Conservation (phyloP, 805 yeast genomes). For the Lachancea cidri region DNA sequence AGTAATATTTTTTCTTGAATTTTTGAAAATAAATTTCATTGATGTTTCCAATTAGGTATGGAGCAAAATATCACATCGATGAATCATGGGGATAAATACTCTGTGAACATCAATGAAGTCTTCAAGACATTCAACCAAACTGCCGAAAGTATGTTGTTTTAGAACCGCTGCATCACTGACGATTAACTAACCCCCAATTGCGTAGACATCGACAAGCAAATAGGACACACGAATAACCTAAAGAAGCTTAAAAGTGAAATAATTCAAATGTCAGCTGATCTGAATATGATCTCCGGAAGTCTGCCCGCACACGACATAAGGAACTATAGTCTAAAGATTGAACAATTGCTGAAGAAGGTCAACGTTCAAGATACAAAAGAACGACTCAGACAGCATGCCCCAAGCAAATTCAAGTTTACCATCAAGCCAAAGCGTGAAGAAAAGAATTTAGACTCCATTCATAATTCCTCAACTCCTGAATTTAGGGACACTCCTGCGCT, state of each 20-base stretch:
- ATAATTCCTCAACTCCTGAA: no score
- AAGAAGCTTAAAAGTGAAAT: slow-evolving; percentile 10
- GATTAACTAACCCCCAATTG: no score
- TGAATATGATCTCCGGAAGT: slow-evolving; percentile 11
- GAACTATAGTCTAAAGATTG: slow-evolving; percentile 13
- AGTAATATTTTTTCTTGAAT: neutral
- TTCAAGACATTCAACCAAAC: neutral
- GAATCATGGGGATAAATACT: neutral
- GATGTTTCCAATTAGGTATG: no score
- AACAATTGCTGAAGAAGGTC: slow-evolving; percentile 12
- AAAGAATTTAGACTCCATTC: no score
- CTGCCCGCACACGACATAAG: slow-evolving; percentile 19
- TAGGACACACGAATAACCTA: slow-evolving; percentile 4
- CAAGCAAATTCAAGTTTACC: no score
- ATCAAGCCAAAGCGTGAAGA: no score
- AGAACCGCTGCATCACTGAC: no score
- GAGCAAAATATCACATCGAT: no score
- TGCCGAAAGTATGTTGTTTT: neutral
- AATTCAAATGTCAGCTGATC: slow-evolving; percentile 8
- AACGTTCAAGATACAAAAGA: slow-evolving; percentile 8
- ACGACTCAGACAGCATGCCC: no score
- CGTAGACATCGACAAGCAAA: slow-evolving; percentile 6
- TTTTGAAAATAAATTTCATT: no score
- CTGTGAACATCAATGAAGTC: neutral
- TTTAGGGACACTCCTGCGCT: neutral